Conservation (phyloP, 495 filamentous ascomycete genomes). For the Letharia columbiana region DNA sequence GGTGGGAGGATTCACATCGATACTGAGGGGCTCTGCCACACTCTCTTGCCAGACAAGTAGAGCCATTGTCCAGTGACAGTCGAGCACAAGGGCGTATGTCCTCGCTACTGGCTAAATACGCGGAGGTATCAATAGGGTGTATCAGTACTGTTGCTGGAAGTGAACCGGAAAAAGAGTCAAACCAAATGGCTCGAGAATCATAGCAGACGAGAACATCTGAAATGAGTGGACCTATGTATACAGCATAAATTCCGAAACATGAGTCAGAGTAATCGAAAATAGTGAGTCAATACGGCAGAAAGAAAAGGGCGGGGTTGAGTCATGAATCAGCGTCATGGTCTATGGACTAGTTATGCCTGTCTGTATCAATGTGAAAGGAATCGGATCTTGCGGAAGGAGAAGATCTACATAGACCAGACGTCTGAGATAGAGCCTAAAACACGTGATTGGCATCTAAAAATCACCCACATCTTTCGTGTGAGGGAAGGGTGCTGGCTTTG, state of each 20-base stretch:
- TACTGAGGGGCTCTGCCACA: neutral
- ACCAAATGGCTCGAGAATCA: neutral
- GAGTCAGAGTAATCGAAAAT: neutral
- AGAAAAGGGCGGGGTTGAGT: neutral
- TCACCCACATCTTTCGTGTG: neutral
- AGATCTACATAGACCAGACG: too few species aligned
- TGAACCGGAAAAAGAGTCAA: neutral
- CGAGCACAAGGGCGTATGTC: too few species aligned
- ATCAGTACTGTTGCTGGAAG: neutral
- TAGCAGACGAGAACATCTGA: neutral
- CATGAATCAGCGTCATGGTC: too few species aligned
- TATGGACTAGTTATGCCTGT: too few species aligned
- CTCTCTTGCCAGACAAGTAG: constrained; percentile 8
- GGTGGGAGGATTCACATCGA: neutral
- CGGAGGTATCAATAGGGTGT: neutral
- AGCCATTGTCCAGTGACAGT: neutral
- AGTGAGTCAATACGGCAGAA: neutral
- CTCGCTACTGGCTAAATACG: too few species aligned
- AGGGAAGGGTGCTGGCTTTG: neutral
- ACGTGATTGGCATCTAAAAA: too few species aligned
- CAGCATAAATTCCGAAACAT: neutral
- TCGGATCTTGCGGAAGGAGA: too few species aligned
- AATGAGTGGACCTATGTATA: neutral
- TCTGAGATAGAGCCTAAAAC: too few species aligned
- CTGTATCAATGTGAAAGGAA: too few species aligned